Percentiles rank a stretch among this genome's conserved stretches.
Evolutionary conservation across 2,329 filamentous ascomycete genomes (phyloP).

Genomic region (Emmonsiellopsis sp.): DNA sequence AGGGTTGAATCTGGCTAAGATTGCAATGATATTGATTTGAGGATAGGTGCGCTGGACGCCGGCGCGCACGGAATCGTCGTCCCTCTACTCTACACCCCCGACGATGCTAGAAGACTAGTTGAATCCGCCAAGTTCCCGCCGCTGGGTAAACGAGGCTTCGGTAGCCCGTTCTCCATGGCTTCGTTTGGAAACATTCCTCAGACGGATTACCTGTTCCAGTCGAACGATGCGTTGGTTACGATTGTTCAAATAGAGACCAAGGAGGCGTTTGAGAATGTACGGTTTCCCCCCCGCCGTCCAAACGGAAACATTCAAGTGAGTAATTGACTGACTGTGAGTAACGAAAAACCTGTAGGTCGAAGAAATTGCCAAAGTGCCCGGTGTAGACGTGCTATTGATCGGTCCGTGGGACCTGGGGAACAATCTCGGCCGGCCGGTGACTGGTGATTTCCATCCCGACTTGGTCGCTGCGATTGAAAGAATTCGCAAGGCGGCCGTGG

Average conservation of each 20-base stretch:
- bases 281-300: background rate
- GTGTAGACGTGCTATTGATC: slow-evolving; percentile 46
- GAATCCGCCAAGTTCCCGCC: slow-evolving; percentile 49
- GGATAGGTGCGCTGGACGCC: slow-evolving; percentile 45
- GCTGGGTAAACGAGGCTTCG: slow-evolving; percentile 46
- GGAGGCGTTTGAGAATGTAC: slow-evolving; percentile 30
- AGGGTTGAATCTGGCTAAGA: background rate
- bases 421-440: slow-evolving; percentile 47
- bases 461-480: slow-evolving; percentile 43
- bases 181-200: slow-evolving; percentile 29
- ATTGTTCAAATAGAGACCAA: slow-evolving; percentile 39
- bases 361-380: slow-evolving; percentile 44
- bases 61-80: slow-evolving; percentile 53
- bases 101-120: slow-evolving; percentile 45
- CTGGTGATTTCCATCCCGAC: slow-evolving; percentile 40
- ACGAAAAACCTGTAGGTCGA: slow-evolving; percentile 23
- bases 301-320: background rate
- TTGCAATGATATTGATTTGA: background rate
- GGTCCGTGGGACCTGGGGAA: slow-evolving; percentile 51
- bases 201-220: slow-evolving; percentile 44
- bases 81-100: slow-evolving; percentile 43
- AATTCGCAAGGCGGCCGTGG: slow-evolving; percentile 43
- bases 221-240: slow-evolving; percentile 45
- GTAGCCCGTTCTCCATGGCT: slow-evolving; percentile 45
- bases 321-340: background rate